Base-by-base conservation (phyloP, 257 asterid genomes). In the Paulownia fortunei region DNA sequence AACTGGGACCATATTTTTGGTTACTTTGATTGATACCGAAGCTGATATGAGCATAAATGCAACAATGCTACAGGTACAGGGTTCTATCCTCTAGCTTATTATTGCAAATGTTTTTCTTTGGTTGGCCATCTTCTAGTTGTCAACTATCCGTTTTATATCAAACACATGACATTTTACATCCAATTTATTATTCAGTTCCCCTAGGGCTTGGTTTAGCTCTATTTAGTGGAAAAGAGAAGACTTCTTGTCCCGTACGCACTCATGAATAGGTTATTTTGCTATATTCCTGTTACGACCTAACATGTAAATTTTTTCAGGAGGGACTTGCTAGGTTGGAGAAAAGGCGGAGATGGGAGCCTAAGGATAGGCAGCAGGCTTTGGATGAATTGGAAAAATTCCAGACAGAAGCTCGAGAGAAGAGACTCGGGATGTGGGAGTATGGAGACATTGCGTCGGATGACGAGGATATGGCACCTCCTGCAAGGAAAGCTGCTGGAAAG, bases 281-380 rank as follows among this genome's bases (percentile, higher is more conserved):
- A 15, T 19, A 5, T 6, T 3, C 19, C 4, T 21, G 18, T 56
- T 6, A n/a, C 65, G 27, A 61, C 39, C 52, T 2, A 37, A 69
- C 8, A 8, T 41, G 24, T 72, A 44, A 60, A 24, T 37, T 39
- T 71, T 80, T 77, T 9, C 95, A 96, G 98, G 99, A 96, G 27
- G 99, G 99, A 18, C 92, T 92, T 41, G 98, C 90, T 42, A 88
- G 99, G 79, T 47, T 93, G 93, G 99, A 96, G 94, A 96, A 89
- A 62, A 91, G 98, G 86, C 86, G 92, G 47, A 93, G 96, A 61
- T 91, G 81, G 77, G 98, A 91, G 41, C 84, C 96, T 0, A 88
- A 85, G 83, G 95, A 89, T 62, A 83, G 80, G 81, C 92, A 92
- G 54, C 81, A 16, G 55, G 84, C 72, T n/a, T 55, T 93, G 71